Conservation (phyloP, 1,284 basidiomycete genomes). For the Marasmius fiardii region DNA sequence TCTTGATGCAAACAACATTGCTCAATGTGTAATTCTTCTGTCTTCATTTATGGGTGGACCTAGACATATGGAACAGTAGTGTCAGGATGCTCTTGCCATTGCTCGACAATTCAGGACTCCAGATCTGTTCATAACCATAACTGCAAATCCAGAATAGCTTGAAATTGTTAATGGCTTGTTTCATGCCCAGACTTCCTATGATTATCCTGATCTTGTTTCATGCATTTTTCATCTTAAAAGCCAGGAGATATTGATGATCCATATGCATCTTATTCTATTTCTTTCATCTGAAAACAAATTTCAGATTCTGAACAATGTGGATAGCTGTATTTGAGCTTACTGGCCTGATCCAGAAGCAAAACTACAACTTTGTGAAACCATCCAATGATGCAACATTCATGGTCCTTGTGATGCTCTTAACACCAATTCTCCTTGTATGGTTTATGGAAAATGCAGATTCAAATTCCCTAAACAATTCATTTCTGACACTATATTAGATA, state of each 20-base stretch:
- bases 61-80: slow-evolving; percentile 36
- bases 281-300: slow-evolving; percentile 14
- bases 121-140: slow-evolving; percentile 45
- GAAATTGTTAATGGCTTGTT: slow-evolving; percentile 34
- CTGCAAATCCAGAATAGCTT: slow-evolving; percentile 40
- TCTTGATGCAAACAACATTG: slow-evolving; percentile 21
- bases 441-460: slow-evolving; percentile 31
- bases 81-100: slow-evolving; percentile 42
- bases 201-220: slow-evolving; percentile 40
- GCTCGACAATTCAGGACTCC: slow-evolving; percentile 26
- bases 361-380: slow-evolving; percentile 23
- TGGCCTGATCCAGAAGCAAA: slow-evolving; percentile 15
- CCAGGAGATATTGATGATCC: slow-evolving; percentile 27
- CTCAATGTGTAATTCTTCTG: slow-evolving; percentile 31
- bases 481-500: slow-evolving; percentile 24
- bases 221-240: slow-evolving; percentile 37
- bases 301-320: slow-evolving; percentile 16
- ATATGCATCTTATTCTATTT: slow-evolving; percentile 32
- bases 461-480: slow-evolving; percentile 30
- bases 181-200: slow-evolving; percentile 29
- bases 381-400: slow-evolving; percentile 31
- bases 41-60: slow-evolving; percentile 34
- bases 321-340: slow-evolving; percentile 26
- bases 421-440: slow-evolving; percentile 26
- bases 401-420: slow-evolving; percentile 27